phyloP scores from a whole-genome alignment of 306 rosid species.

The Fragaria nilgerrensis region DNA sequence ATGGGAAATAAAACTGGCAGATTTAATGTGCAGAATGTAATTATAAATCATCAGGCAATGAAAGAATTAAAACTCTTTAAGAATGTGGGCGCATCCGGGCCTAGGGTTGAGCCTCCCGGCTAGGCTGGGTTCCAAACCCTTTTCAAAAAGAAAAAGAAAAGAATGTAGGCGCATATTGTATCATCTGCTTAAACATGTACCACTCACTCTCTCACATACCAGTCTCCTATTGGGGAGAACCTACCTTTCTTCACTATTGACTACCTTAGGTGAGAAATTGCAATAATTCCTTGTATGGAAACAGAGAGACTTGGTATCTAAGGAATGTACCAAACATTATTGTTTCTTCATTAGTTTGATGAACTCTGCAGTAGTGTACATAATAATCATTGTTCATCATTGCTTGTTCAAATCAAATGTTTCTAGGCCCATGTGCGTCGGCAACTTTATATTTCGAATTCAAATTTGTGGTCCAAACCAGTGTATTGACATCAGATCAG shows the following conservation, averaged over 20 bases:
- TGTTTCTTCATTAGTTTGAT: not conserved
- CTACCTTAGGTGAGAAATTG: not conserved
- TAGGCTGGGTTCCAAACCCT: no score
- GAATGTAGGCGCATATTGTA: not conserved
- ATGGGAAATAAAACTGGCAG: not conserved
- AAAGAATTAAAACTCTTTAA: not conserved
- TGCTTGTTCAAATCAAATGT: constrained; percentile 35
- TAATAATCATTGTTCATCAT: constrained; percentile 14
- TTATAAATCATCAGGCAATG: not conserved
- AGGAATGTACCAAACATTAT: not conserved
- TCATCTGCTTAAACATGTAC: not conserved
- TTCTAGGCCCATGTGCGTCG: constrained; percentile 30
- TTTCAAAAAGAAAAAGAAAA: no score
- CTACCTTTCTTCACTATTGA: not conserved
- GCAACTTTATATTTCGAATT: constrained; percentile 26
- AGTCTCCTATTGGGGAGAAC: no score
- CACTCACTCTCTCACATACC: not conserved
- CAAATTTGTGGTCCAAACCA: constrained; percentile 34
- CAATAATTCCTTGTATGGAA: not conserved
- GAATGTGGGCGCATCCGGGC: not conserved
- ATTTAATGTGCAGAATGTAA: not conserved
- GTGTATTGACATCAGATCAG: not conserved
- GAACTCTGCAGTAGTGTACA: constrained; percentile 1
- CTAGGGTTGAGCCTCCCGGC: no score
- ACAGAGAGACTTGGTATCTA: not conserved